phyloP scores from a whole-genome alignment of 129 eudicot genomes.

The Flaveria robusta region DNA sequence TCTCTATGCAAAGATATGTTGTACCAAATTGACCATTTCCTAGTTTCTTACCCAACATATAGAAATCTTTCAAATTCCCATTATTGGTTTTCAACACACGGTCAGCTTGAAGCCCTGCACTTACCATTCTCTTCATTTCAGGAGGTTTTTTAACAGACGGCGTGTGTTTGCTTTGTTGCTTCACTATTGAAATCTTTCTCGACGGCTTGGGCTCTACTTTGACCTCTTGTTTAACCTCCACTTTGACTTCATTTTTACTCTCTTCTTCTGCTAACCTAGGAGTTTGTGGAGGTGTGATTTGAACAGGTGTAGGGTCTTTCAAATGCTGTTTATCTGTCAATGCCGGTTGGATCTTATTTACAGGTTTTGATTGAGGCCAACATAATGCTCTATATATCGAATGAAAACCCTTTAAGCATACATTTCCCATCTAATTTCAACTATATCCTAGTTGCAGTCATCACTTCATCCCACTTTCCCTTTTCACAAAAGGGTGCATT shows the following conservation, averaged over 20 bases:
- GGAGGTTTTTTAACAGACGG: conserved; percentile 42
- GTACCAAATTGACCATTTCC: conserved; percentile 89
- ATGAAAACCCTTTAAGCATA: conserved; percentile 37
- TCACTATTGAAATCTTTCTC: conserved; percentile 40
- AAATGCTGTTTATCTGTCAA: conserved; percentile 4
- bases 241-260: conserved; percentile 20
- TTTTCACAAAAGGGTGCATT: neutral
- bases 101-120: conserved; percentile 67
- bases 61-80: conserved; percentile 69
- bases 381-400: conserved; percentile 39
- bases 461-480: neutral
- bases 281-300: conserved; percentile 52
- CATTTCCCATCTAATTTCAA: conserved; percentile 57
- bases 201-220: conserved; percentile 27
- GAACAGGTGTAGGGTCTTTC: conserved; percentile 34
- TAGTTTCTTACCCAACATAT: conserved; percentile 59
- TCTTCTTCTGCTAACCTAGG: conserved; percentile 34
- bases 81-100: conserved; percentile 56
- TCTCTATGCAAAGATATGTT: conserved; percentile 66
- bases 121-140: conserved; percentile 50
- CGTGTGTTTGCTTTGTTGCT: conserved; percentile 42
- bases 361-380: conserved; percentile 35
- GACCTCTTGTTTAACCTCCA: conserved; percentile 12
- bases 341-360: conserved; percentile 26
- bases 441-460: neutral